Percentiles rank a stretch among this genome's conserved stretches.
Conservation (phyloP, 2,329 filamentous ascomycete genomes). For the Aspergillus piperis region DNA sequence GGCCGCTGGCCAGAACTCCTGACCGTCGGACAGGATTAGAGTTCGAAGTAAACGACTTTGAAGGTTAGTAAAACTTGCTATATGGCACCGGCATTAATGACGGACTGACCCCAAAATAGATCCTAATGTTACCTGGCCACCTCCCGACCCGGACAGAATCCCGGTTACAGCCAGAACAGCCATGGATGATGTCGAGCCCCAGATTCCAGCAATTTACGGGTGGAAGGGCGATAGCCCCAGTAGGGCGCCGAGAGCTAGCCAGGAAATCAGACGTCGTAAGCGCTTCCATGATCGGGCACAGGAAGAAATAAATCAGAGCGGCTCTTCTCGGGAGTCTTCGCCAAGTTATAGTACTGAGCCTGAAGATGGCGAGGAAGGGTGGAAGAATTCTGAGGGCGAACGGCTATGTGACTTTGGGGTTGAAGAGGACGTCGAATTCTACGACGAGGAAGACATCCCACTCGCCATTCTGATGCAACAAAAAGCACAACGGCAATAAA, state of each 20-base stretch:
- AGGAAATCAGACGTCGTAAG: conserved; percentile 39
- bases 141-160: conserved; percentile 53
- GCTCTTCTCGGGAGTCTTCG: conserved; percentile 20
- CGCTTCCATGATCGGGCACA: conserved; percentile 45
- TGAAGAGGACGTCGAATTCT: conserved; percentile 65
- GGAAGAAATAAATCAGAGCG: conserved; percentile 18
- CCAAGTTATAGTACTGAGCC: conserved; percentile 24
- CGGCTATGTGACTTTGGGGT: conserved; percentile 64
- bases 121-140: conserved; percentile 46
- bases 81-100: background rate
- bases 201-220: background rate
- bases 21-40: conserved; percentile 47
- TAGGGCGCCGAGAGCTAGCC: conserved; percentile 42
- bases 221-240: too few relatives aligned
- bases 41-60: conserved; percentile 63
- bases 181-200: background rate
- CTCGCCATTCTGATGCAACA: conserved; percentile 55
- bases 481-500: conserved; percentile 24
- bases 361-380: conserved; percentile 59
- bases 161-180: conserved; percentile 34
- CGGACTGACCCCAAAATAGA: conserved; percentile 26
- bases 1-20: conserved; percentile 59
- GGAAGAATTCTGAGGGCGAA: conserved; percentile 65
- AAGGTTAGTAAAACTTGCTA: conserved; percentile 43
- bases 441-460: conserved; percentile 64